Evolutionary conservation across 2,329 filamentous ascomycete species (phyloP), one percentile per base, ranked within the genome.

Genomic region (Aspergillus brasiliensis): DNA sequence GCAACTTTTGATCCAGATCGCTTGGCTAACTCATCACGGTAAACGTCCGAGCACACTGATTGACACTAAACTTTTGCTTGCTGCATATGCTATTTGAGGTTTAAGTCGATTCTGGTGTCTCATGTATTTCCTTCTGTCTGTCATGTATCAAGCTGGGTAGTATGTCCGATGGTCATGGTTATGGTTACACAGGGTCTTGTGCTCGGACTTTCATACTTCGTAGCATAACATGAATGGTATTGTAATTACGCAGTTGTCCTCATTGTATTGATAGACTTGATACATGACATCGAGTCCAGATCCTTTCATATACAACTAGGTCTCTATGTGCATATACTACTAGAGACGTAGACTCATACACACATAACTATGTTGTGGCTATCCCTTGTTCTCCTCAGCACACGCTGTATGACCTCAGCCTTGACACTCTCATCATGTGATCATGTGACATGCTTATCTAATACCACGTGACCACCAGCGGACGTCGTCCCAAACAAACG

Each of bases 401-500:
- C 25, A 25, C n/a, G n/a, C n/a, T n/a, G n/a, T n/a, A n/a, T n/a
- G n/a, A n/a, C 25, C 25, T 40, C n/a, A 17, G 38, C 38, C 37
- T 38, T n/a, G 37, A 17, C 17, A 11, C 8, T 15, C 15, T 8
- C 21, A 4, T 57, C 42, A 57, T 27, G 53, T 62, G 57, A 55
- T 25, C n/a, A n/a, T n/a, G n/a, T n/a, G n/a, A n/a, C 3, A 25
- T 31, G 23, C 13, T 60, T 57, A 59, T n/a, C 28, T 62, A 62
- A 57, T 2, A 10, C 25, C 57, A 57, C 60, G 57, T 57, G 60
- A 44, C 8, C 23, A 3, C 13, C 46, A 27, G 23, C 51, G 56
- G 44, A 53, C 46, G 48, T 54, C 44, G 51, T 51, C 48, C 31
- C 44, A 59, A 57, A 61, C 53, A 62, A 60, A 60, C 42, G 28